Evolutionary conservation across 1,284 basidiomycete genomes (phyloP), one percentile per base, ranked within the genome.

Genomic region (Trichosporon coremiiforme): DNA sequence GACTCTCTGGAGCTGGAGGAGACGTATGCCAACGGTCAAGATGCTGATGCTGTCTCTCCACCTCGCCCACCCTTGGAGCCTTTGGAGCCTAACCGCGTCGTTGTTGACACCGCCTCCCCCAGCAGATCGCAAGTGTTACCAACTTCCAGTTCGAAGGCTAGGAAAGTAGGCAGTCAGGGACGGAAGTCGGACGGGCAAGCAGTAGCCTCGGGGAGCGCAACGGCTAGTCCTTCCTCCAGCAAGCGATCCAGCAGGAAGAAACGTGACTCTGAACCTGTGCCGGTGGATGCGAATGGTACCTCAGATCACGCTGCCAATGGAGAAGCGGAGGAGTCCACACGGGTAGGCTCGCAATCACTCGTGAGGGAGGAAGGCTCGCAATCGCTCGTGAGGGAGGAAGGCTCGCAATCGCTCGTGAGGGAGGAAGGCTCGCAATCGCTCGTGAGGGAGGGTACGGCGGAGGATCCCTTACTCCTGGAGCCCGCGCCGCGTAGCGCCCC

Each of bases 381-480:
- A 17, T 2, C 2, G 7, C 17, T 10, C 5, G 17, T n/a, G 17
- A 62, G 31, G 31, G 57, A 33, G 8, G 29, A n/a, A n/a, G n/a
- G n/a, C n/a, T n/a, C n/a, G 6, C 9, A n/a, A 17, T 2, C 2
- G 7, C 17, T 10, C 5, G 17, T n/a, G 17, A 62, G 31, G 31
- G 57, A 33, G 8, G 29, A n/a, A 8, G 15, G 2, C 8, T 25
- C 31, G 6, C 9, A n/a, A 17, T 2, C 2, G 7, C 17, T 10
- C 5, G 17, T n/a, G 17, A 62, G 31, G 31, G 57, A 33, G 8
- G 29, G 29, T 7, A 62, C 57, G 20, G 57, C 57, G 1, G 57
- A 62, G 57, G 57, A 62, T n/a, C 57, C 57, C 2, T 31, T 33
- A 62, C 31, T 62, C 15, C 8, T 62, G 15, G 57, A 62, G 13